Base-by-base conservation (phyloP, 106 monocot species). In the Dendrobium chrysotoxum region DNA sequence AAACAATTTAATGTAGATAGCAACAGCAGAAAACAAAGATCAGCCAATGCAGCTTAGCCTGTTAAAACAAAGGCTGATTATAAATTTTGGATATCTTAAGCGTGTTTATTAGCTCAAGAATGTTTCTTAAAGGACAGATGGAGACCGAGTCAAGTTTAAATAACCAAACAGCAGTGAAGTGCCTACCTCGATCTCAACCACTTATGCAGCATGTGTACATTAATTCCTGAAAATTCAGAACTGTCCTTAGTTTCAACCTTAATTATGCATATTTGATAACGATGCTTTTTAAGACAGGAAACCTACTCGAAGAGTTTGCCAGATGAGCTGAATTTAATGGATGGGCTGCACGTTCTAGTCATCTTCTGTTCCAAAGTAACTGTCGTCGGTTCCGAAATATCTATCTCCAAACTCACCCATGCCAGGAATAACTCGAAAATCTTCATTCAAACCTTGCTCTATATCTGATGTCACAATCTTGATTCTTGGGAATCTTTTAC, bases 341-440 rank as follows among this genome's bases (percentile, higher is more conserved):
- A 18, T 39, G 72, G 72, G 28, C 12, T 5, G 46, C 12, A 46
- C 13, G 28, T 7, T 30, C 70, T 70, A 70, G 10, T 70, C 70
- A 35, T 70, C 70, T 21, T 70, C 70, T 31, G 31, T 70, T 70
- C 70, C 70, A 35, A 18, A 74, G 28, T 85, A 88, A 38, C 76
- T 54, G 82, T 93, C 88, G 79, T 93, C 96, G n/a, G 93, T 96
- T 80, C 96, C 96, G 80, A 96, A 96, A 61, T 96, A 96, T 42
- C 96, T 86, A 83, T 96, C 96, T 38, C 96, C 96, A 83, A 93
- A 96, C 81, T 96, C 96, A 30, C 96, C 96, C 96, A 96, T 91
- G 67, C 96, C 96, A 75, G 96, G 96, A 70, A 93, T 86, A 23
- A 96, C 96, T 65, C 91, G 89, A 71, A 85, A 96, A 76, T 96